Base-by-base conservation (phyloP, 2,329 filamentous ascomycete species). In the Ceratocystis cubensis region DNA sequence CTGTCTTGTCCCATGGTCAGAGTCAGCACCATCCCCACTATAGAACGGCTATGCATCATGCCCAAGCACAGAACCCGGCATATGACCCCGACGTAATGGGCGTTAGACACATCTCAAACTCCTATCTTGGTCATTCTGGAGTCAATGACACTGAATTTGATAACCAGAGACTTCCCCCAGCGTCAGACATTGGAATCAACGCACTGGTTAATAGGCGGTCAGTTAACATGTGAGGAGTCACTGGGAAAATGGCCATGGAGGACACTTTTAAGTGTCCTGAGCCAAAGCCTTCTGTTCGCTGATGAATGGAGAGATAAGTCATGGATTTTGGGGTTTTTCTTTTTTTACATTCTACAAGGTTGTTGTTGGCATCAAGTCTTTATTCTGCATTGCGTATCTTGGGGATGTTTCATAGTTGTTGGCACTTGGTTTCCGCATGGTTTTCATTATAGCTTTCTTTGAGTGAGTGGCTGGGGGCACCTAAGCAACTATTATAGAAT, bases 131-230 rank as follows among this genome's bases (percentile, higher is more conserved):
- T 30, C 66, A 65, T 28, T 37, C 59, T 5, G 65, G 65, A 20
- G 59, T 69, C 74, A 76, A 7, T 77, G 79, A 70, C 74, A 45
- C 25, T 17, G n/a, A 67, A 30, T 67, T 65, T 61, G 56, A 45
- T n/a, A 37, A 53, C 6, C 66, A 67, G 13, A 61, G 44, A 61
- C 61, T 82, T 53, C 75, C 84, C 65, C 77, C 82, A 5, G 82
- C 81, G 69, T 79, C 81, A 62, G 83, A 85, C 70, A 85, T 86
- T 82, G 82, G 81, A 28, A 85, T 86, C 70, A 80, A 80, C 64
- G 76, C 81, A 63, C 80, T 85, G 67, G 82, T 85, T 70, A 83
- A 84, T 73, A 77, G 81, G 4, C 65, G 48, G 13, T 63, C 63
- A 2, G 59, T 41, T 5, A 57, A 53, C 46, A 69, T 65, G 66